Evolutionary conservation across 495 filamentous ascomycete species (phyloP), one percentile per base, ranked within the genome.

Genomic region (Penicillium tannophilum): DNA sequence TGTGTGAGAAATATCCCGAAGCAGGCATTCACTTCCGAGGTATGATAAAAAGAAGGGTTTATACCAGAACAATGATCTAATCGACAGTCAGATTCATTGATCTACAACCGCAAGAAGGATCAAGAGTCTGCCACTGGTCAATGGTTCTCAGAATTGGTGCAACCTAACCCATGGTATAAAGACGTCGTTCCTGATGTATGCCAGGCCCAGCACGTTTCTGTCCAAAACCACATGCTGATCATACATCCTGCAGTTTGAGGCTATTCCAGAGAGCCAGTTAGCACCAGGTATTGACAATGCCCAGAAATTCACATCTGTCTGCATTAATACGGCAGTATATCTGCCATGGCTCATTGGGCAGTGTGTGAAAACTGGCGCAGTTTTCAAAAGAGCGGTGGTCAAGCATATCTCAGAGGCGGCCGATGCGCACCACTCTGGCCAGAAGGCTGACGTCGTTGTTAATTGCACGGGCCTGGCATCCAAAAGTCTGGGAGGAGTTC

Each of bases 261-360:
- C 82, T 46, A 62, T 96, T 0, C 65, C 79, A 8, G 59, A 77
- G 53, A 69, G 77, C 0, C 72, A 88, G 39, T 73, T 96, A 8
- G 82, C 82, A 0, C 55, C 69, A 1, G 86, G 81, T 7, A 82
- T 85, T 39, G 85, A 90, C 55, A 87, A 85, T n/a, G 93, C 81
- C 6, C 89, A 84, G 46, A 74, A 79, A 42, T 97, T 92, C 70
- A 90, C 82, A 6, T 92, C 89, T 0, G 88, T 96, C 36, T 97
- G 93, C 73, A 93, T 98, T 68, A 97, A 98, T 76, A 87, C 88
- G 0, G 85, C 90, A 48, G 62, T 96, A 48, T 97, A 97, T 76
- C 83, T 96, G 16, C 86, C 90, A 1, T 97, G 89, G 83, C 83
- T 97, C 0, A 72, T 88, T 0, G 85, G 85, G 0, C 88, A 93